A percentile compares a stretch with the other conserved stretches of the same genome.
Conservation (phyloP, 2,329 filamentous ascomycete genomes). For the Tolypocladium paradoxum region DNA sequence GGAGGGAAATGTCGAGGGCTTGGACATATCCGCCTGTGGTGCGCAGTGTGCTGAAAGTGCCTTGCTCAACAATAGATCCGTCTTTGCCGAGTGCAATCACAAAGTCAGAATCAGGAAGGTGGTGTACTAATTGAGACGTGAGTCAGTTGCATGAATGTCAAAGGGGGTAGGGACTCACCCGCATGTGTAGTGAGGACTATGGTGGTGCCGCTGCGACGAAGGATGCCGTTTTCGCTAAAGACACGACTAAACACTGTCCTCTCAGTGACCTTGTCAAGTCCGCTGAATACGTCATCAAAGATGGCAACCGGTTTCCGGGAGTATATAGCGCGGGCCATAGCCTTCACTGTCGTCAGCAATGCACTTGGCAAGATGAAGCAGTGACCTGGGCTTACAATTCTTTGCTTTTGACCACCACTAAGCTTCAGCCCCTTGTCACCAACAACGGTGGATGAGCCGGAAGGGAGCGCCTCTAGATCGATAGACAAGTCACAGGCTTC, state of each 20-base stretch:
- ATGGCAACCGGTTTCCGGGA: constrained; percentile 21
- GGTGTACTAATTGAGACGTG: constrained; percentile 13
- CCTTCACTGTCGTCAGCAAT: constrained; percentile 6
- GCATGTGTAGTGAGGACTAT: constrained; percentile 24
- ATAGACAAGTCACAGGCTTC: constrained; percentile 21
- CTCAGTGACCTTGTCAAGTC: constrained; percentile 29
- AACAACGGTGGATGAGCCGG: constrained; percentile 14
- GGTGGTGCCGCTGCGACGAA: constrained; percentile 17
- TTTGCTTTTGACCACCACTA: constrained; percentile 24
- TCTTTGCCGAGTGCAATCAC: constrained; percentile 30
- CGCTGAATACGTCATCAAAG: constrained; percentile 29
- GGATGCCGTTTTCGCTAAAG: constrained; percentile 24
- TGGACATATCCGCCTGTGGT: constrained; percentile 24
- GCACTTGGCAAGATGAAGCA: neutral
- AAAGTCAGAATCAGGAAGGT: constrained; percentile 28
- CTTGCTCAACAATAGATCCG: constrained; percentile 30
- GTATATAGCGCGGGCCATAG: constrained; percentile 22
- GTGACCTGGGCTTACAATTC: constrained; percentile 14
- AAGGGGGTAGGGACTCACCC: constrained; percentile 7
- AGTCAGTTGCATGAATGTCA: too few relatives aligned
- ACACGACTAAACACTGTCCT: constrained; percentile 27
- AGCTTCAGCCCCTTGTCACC: constrained; percentile 22
- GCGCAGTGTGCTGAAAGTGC: constrained; percentile 25
- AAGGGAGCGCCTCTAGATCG: constrained; percentile 15
- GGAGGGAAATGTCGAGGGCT: constrained; percentile 20